These are phyloP conservation scores for Medicago truncatula DNA, from an alignment of 306 rosid species.

Conservation along the genomic window DNA sequence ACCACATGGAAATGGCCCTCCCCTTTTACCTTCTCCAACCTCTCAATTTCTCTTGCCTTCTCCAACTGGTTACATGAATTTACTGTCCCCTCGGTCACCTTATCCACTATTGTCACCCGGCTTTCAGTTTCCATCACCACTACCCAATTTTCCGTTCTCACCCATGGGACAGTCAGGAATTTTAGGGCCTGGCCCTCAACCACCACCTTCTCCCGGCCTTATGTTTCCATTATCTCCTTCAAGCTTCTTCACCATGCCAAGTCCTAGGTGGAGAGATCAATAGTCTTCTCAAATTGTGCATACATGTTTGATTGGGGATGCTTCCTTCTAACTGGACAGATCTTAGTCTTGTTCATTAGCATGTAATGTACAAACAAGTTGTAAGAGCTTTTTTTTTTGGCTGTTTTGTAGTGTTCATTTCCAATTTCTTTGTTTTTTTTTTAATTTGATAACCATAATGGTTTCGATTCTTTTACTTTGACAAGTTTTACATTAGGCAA, in stretches of 20 bases:
- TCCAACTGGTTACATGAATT: slow-evolving; percentile 71
- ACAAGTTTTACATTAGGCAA: slow-evolving; percentile 60
- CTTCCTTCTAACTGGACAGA: slow-evolving; percentile 45
- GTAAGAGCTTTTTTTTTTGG: slow-evolving; percentile 47
- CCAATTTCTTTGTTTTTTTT: slow-evolving; percentile 45
- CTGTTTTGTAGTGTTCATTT: slow-evolving; percentile 48
- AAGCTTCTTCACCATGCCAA: slow-evolving; percentile 70
- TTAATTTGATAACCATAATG: slow-evolving; percentile 48
- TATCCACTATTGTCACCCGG: slow-evolving; percentile 89
- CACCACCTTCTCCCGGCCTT: slow-evolving; percentile 85
- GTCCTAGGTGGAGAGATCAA: slow-evolving; percentile 91
- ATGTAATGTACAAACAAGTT: slow-evolving; percentile 55
- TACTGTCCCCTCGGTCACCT: slow-evolving; percentile 79
- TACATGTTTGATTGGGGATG: slow-evolving; percentile 41
- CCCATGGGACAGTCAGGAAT: slow-evolving; percentile 77
- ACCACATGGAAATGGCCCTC: slow-evolving; percentile 60
- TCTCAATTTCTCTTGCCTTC: slow-evolving; percentile 89
- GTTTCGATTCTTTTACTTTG: slow-evolving; percentile 54
- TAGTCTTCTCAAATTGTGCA: slow-evolving; percentile 49
- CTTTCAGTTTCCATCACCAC: slow-evolving; percentile 70
- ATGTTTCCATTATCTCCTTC: slow-evolving; percentile 81
- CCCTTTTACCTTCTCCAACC: slow-evolving; percentile 79
- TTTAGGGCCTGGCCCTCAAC: slow-evolving; percentile 95
- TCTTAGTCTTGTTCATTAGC: slow-evolving; percentile 47
- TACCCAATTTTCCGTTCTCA: slow-evolving; percentile 82